Evolutionary conservation across 306 rosid species (phyloP).

Genomic region (Fagus sylvatica): DNA sequence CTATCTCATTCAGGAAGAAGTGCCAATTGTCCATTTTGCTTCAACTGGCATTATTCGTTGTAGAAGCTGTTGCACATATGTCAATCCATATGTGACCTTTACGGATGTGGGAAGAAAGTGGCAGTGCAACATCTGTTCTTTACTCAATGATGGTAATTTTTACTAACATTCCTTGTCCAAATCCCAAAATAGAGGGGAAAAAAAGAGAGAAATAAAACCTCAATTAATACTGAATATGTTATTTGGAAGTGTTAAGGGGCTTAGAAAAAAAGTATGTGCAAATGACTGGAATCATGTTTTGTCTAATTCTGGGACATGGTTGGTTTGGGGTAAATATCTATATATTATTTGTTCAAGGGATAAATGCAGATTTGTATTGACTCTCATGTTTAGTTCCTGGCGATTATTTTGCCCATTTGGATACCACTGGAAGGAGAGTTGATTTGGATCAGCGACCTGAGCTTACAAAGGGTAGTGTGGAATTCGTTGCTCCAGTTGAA

Average conservation of each 20-base stretch:
- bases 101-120: conserved; percentile 95
- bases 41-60: conserved; percentile 87
- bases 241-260: neutral
- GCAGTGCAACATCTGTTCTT: conserved; percentile 87
- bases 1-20: conserved; percentile 71
- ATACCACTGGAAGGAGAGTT: conserved; percentile 86
- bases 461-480: conserved; percentile 85
- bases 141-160: conserved; percentile 90
- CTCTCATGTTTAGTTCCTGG: conserved; percentile 69
- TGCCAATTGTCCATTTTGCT: conserved; percentile 78
- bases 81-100: conserved; percentile 87
- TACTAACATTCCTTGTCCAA: conserved; percentile 7
- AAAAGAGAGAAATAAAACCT: neutral
- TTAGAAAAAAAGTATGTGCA: neutral
- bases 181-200: neutral
- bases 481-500: conserved; percentile 98
- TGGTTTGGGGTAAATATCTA: neutral
- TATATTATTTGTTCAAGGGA: conserved; percentile 13
- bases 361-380: conserved; percentile 6
- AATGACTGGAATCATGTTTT: neutral
- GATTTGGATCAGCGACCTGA: conserved; percentile 93
- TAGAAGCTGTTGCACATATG: conserved; percentile 96
- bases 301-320: neutral
- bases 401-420: conserved; percentile 87
- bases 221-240: too few relatives aligned